A percentile compares a stretch with the other conserved stretches of the same genome.
phyloP scores from a whole-genome alignment of 352 stramenopile species.

The Phytophthora boehmeriae region DNA sequence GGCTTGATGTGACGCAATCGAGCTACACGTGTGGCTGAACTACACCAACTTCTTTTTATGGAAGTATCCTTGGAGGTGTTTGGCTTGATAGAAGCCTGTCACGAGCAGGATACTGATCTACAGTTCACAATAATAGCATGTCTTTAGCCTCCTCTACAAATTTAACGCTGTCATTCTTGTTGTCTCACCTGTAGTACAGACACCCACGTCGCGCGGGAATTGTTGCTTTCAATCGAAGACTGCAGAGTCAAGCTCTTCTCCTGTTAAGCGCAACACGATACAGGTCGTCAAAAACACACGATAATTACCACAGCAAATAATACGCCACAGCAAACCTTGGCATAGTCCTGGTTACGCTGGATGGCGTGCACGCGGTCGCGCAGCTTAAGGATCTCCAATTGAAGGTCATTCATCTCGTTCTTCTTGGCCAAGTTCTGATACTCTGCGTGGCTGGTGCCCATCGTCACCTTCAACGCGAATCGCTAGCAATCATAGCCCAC shows the following conservation, averaged over 20 bases:
- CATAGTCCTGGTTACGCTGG: constrained; percentile 86
- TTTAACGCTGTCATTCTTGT: background rate
- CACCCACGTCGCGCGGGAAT: constrained; percentile 79
- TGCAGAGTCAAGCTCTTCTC: constrained; percentile 77
- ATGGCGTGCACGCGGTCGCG: constrained; percentile 80
- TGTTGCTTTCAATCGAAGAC: constrained; percentile 78
- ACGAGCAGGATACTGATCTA: constrained; percentile 74
- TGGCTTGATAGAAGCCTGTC: constrained; percentile 78
- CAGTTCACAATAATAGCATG: background rate
- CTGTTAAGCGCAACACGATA: constrained; percentile 24
- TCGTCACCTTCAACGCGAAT: constrained; percentile 69
- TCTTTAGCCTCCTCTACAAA: background rate
- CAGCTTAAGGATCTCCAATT: constrained; percentile 82
- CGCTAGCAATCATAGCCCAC: constrained; percentile 36
- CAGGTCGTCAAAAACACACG: background rate
- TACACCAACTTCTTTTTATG: constrained; percentile 90
- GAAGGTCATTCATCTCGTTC: constrained; percentile 81
- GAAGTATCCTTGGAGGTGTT: constrained; percentile 83
- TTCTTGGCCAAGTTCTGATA: constrained; percentile 87
- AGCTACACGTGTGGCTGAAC: background rate
- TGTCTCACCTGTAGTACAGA: constrained; percentile 70
- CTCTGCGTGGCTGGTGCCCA: constrained; percentile 76
- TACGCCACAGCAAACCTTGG: constrained; percentile 47
- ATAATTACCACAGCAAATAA: background rate
- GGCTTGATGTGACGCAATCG: no score